A percentile compares a stretch with the other conserved stretches of the same genome.
Evolutionary conservation across 179 eudicot genomes (phyloP).

Genomic region (Spinacia oleracea): DNA sequence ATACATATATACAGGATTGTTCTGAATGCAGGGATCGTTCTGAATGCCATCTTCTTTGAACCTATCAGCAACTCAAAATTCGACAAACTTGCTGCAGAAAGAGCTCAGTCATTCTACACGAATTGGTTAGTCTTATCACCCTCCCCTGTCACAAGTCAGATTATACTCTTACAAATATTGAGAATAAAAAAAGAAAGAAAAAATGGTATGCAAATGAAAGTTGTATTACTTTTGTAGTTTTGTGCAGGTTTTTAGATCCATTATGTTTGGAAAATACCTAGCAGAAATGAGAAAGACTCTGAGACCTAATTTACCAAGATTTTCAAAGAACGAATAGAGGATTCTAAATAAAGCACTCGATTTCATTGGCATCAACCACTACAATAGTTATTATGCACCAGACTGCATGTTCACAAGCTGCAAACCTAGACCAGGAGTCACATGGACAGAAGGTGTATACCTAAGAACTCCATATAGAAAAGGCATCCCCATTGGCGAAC

Average conservation of each 20-base stretch:
- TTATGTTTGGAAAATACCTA: constrained; percentile 65
- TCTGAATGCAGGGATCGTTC: constrained; percentile 61
- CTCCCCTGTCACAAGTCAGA: too few relatives aligned
- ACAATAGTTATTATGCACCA: constrained; percentile 60
- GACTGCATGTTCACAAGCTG: constrained; percentile 71
- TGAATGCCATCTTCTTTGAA: constrained; percentile 61
- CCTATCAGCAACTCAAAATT: constrained; percentile 60
- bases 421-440: constrained; percentile 41
- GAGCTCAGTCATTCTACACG: constrained; percentile 67
- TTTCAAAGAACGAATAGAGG: constrained; percentile 38
- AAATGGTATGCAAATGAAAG: too few relatives aligned
- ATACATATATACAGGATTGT: too few relatives aligned
- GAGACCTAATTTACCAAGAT: constrained; percentile 54
- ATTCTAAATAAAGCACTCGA: constrained; percentile 43
- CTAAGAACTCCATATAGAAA: constrained; percentile 46
- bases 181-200: neutral
- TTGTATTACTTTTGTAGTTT: too few relatives aligned
- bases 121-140: constrained; percentile 45
- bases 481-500: constrained; percentile 61
- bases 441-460: constrained; percentile 56
- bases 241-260: constrained; percentile 77
- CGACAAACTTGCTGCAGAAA: constrained; percentile 60
- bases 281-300: constrained; percentile 53
- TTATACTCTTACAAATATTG: too few relatives aligned
- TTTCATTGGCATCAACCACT: constrained; percentile 81